A percentile compares a stretch with the other conserved stretches of the same genome.
Evolutionary conservation across 768 basidiomycete species (phyloP).

Genomic region (Ramaria rubella): DNA sequence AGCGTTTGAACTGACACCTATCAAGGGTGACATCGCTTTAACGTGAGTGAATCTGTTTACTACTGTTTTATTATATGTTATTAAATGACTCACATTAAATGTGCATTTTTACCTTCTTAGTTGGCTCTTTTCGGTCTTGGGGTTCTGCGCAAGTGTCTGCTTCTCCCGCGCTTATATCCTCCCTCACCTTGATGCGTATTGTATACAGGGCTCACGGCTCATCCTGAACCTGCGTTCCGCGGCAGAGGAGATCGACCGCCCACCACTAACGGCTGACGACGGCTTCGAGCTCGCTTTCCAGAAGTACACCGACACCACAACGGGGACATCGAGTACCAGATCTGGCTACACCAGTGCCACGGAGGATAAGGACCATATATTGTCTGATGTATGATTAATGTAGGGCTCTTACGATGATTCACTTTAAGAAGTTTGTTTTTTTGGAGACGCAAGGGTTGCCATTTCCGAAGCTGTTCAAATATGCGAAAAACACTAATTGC

Average conservation of each 20-base stretch:
- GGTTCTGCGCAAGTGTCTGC: background rate
- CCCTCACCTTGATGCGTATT: too few species aligned
- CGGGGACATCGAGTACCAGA: background rate
- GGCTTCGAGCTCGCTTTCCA: background rate
- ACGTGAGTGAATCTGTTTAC: background rate
- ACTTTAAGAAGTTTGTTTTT: too few species aligned
- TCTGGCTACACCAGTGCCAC: background rate
- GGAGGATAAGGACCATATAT: background rate
- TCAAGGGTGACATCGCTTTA: slow-evolving; percentile 2
- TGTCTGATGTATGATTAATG: background rate
- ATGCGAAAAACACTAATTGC: too few species aligned
- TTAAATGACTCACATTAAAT: background rate
- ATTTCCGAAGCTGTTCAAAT: too few species aligned
- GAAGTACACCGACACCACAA: background rate
- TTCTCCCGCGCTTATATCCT: background rate
- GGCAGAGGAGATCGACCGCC: background rate
- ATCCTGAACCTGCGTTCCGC: slow-evolving; percentile 7
- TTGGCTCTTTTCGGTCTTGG: background rate
- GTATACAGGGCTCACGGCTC: slow-evolving; percentile 6
- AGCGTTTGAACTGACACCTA: background rate
- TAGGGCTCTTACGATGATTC: background rate
- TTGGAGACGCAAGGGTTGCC: too few species aligned
- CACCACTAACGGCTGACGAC: background rate
- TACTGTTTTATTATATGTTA: too few species aligned
- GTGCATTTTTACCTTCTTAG: background rate